A percentile compares a stretch with the other conserved stretches of the same genome.
Evolutionary conservation across 768 basidiomycete genomes (phyloP).

Genomic region (Serendipita vermifera): DNA sequence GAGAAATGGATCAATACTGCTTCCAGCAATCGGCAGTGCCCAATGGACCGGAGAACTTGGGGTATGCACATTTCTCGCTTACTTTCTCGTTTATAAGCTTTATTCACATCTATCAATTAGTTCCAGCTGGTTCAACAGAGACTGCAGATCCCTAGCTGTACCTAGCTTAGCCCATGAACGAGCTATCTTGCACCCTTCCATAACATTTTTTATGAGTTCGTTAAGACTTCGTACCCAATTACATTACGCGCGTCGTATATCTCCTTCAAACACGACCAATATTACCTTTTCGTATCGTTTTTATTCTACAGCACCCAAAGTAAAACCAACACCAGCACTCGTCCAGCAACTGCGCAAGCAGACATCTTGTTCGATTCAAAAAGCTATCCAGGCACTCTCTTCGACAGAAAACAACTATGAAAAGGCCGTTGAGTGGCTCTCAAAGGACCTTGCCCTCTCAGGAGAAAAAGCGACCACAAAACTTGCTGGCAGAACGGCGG

Average conservation of each 20-base stretch:
- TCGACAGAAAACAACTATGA: slow-evolving; percentile 61
- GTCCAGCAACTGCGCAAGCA: slow-evolving; percentile 77
- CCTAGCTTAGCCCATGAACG: too few species aligned
- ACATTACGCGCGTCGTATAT: too few species aligned
- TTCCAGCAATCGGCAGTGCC: slow-evolving; percentile 89
- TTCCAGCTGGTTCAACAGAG: too few species aligned
- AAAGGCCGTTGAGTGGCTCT: slow-evolving; percentile 66
- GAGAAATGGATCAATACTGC: slow-evolving; percentile 89
- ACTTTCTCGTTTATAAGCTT: too few species aligned
- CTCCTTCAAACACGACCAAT: too few species aligned
- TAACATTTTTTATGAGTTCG: too few species aligned
- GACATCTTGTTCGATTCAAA: slow-evolving; percentile 68
- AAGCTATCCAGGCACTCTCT: slow-evolving; percentile 77
- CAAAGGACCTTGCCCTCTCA: slow-evolving; percentile 53
- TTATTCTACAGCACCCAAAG: slow-evolving; percentile 39
- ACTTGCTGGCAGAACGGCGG: slow-evolving; percentile 56
- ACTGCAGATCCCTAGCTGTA: too few species aligned
- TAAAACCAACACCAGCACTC: slow-evolving; percentile 57
- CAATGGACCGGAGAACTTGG: slow-evolving; percentile 95
- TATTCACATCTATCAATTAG: too few species aligned
- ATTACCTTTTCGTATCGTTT: slow-evolving; percentile 26
- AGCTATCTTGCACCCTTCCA: too few species aligned
- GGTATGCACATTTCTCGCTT: slow-evolving; percentile 44
- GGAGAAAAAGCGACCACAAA: slow-evolving; percentile 77
- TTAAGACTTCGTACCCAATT: too few species aligned